These are phyloP conservation scores for Alternaria hordeiaustralica DNA, from an alignment of 2,329 filamentous ascomycete genomes.

Conservation along the genomic window DNA sequence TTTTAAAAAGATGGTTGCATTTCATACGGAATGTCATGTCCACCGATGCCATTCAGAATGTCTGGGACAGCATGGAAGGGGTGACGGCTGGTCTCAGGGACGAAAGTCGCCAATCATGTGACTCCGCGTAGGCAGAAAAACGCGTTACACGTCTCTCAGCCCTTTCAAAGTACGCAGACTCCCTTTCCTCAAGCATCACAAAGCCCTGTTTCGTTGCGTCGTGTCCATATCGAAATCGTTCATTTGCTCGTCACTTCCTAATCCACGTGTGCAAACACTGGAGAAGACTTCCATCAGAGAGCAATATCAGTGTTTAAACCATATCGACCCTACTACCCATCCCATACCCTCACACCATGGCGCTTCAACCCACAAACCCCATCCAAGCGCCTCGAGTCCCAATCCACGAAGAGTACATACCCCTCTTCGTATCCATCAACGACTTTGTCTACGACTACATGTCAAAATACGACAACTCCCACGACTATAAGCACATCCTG, in stretches of 20 bases:
- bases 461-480: conserved; percentile 71
- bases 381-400: conserved; percentile 35
- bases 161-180: neutral
- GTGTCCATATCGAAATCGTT: no score
- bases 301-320: neutral
- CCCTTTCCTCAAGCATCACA: neutral
- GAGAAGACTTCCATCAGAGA: no score
- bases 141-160: conserved; percentile 3
- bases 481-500: conserved; percentile 85
- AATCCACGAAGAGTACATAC: conserved; percentile 22
- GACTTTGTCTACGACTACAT: conserved; percentile 45
- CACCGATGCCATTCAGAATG: neutral
- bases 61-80: neutral
- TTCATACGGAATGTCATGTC: neutral
- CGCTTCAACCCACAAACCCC: neutral
- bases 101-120: conserved; percentile 30
- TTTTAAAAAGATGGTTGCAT: neutral
- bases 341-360: conserved; percentile 17
- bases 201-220: neutral
- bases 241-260: neutral
- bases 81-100: neutral
- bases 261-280: neutral
- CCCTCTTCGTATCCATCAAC: conserved; percentile 40
- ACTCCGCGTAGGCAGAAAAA: conserved; percentile 29
- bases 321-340: neutral